A percentile compares a stretch with the other conserved stretches of the same genome.
These are phyloP conservation scores for Rhodotorula sp. DNA, from an alignment of 1,284 basidiomycete species.

Conservation along the genomic window DNA sequence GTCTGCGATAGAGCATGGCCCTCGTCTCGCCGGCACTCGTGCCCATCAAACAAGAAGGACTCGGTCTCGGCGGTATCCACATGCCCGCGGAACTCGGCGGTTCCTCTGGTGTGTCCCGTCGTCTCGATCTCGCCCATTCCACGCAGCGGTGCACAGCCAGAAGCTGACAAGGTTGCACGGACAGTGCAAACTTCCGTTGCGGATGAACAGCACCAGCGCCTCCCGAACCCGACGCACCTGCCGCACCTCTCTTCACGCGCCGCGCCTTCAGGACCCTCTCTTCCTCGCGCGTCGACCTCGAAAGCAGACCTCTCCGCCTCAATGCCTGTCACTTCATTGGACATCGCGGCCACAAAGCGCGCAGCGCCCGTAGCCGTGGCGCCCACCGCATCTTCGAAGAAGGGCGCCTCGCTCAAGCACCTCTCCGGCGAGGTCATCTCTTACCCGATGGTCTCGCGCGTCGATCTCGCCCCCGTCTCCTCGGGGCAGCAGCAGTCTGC, in stretches of 20 bases:
- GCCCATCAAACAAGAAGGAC: not conserved
- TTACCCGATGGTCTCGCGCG: slow-evolving; percentile 24
- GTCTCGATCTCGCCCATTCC: not conserved
- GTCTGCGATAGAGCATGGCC: not conserved
- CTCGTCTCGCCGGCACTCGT: not conserved
- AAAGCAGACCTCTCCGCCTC: too few species aligned
- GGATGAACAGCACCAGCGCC: too few species aligned
- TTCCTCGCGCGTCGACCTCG: too few species aligned
- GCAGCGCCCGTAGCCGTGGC: not conserved
- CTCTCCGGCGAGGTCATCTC: slow-evolving; percentile 24
- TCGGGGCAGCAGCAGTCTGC: too few species aligned
- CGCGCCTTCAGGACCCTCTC: too few species aligned
- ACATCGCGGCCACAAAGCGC: not conserved
- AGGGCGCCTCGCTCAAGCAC: not conserved
- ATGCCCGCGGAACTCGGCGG: slow-evolving; percentile 13
- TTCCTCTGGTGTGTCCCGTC: not conserved
- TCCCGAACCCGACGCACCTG: too few species aligned
- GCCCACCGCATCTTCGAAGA: not conserved
- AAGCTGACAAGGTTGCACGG: not conserved
- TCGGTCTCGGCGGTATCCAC: slow-evolving; percentile 4
- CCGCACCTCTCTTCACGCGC: too few species aligned
- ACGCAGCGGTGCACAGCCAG: not conserved
- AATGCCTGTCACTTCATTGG: too few species aligned
- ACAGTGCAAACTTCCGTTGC: too few species aligned
- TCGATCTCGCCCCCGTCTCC: slow-evolving; percentile 4